These are phyloP conservation scores for Hypoxylon crocopeplum DNA, from an alignment of 495 filamentous ascomycete genomes.

Conservation along the genomic window DNA sequence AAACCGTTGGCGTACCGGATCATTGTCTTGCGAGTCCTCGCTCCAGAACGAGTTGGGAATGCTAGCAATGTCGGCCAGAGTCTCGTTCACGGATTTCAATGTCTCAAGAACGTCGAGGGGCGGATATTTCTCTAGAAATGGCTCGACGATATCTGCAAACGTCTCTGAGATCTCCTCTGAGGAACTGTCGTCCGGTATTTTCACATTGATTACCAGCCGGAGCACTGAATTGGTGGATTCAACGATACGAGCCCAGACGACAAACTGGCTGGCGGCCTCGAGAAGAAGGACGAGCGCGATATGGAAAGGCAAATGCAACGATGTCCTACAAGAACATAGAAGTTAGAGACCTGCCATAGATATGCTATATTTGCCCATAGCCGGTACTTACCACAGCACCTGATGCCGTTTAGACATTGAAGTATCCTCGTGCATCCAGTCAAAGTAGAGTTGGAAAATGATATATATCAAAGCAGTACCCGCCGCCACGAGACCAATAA, in stretches of 20 bases:
- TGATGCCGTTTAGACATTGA: conserved; percentile 57
- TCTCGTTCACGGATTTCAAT: conserved; percentile 25
- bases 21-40: conserved; percentile 2
- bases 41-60: conserved; percentile 39
- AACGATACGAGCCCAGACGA: conserved; percentile 46
- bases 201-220: conserved; percentile 1
- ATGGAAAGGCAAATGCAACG: conserved; percentile 75
- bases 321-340: conserved; percentile 46
- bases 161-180: conserved; percentile 22
- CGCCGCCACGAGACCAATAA: conserved; percentile 46
- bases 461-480: conserved; percentile 65
- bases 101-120: conserved; percentile 28
- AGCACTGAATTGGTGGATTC: conserved; percentile 23
- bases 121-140: conserved; percentile 37
- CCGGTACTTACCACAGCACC: conserved; percentile 49
- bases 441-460: conserved; percentile 75
- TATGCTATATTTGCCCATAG: conserved; percentile 52
- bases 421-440: conserved; percentile 57
- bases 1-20: background rate
- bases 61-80: conserved; percentile 26
- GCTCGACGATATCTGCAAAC: conserved; percentile 14
- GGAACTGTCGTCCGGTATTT: background rate
- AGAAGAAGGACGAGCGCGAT: conserved; percentile 51
- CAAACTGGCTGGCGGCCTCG: conserved; percentile 42
- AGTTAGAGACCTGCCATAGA: conserved; percentile 16